These are phyloP conservation scores for Pseudonitzschia pungens DNA, from an alignment of 108 stramenopile genomes.

Conservation along the genomic window DNA sequence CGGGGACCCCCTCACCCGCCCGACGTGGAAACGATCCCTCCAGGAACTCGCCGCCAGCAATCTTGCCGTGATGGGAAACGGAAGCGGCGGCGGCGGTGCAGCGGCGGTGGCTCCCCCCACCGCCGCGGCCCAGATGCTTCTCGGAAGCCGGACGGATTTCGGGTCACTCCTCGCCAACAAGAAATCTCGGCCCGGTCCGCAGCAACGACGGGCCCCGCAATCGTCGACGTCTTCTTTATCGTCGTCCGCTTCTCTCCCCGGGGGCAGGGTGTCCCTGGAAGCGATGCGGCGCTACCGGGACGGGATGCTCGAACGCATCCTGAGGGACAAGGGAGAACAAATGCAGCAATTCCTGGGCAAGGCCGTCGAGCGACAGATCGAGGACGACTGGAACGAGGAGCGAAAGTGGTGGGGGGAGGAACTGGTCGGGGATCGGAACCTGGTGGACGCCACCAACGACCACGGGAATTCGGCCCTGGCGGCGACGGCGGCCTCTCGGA, in stretches of 20 bases:
- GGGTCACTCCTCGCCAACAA: slow-evolving; percentile 11
- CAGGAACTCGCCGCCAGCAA: slow-evolving; percentile 30
- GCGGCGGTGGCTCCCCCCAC: slow-evolving; percentile 3
- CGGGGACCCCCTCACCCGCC: slow-evolving; percentile 23
- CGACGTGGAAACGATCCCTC: slow-evolving; percentile 33
- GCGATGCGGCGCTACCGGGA: slow-evolving; percentile 24
- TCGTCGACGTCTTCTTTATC: no score
- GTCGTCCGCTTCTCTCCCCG: background rate
- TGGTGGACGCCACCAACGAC: slow-evolving; percentile 24
- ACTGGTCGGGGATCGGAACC: slow-evolving; percentile 32
- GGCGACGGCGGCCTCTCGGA: no score
- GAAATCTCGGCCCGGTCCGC: no score
- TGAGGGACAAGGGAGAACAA: slow-evolving; percentile 27
- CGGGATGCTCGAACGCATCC: slow-evolving; percentile 32
- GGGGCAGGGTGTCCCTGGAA: slow-evolving; percentile 23
- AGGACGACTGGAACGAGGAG: slow-evolving; percentile 45
- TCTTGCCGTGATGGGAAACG: slow-evolving; percentile 3
- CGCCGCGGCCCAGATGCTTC: slow-evolving; percentile 22
- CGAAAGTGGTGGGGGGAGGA: slow-evolving; percentile 45
- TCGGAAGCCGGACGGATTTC: slow-evolving; percentile 32
- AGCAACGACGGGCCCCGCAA: background rate
- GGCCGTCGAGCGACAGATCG: slow-evolving; percentile 30
- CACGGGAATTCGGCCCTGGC: no score
- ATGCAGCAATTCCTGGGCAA: slow-evolving; percentile 24
- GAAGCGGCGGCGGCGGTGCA: background rate